phyloP scores from a whole-genome alignment of 768 basidiomycete species.

The Suillus fuscotomentosus region DNA sequence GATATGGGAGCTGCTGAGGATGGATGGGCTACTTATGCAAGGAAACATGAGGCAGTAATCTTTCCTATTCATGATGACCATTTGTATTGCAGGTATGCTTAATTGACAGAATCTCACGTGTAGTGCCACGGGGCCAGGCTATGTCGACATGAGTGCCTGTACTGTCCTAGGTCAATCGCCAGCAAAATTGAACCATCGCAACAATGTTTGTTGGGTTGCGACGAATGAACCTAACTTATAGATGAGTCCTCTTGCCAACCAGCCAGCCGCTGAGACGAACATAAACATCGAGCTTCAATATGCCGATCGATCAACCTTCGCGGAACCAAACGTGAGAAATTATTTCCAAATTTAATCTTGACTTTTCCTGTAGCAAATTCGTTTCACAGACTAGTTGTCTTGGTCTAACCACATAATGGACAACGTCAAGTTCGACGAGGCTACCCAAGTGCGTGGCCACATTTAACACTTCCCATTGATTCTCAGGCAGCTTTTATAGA shows the following conservation, averaged over 20 bases:
- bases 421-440: constrained; percentile 63
- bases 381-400: not conserved
- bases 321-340: constrained; percentile 10
- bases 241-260: not conserved
- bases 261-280: not conserved
- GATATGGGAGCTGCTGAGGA: constrained; percentile 22
- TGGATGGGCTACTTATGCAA: constrained; percentile 11
- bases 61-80: constrained; percentile 19
- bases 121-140: constrained; percentile 14
- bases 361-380: constrained; percentile 16
- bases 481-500: constrained; percentile 42
- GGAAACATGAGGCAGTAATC: constrained; percentile 27
- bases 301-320: constrained; percentile 10
- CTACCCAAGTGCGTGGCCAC: constrained; percentile 56
- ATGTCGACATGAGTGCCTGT: not conserved
- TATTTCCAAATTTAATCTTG: constrained; percentile 8
- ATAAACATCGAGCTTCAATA: not conserved
- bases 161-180: not conserved
- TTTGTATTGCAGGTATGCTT: constrained; percentile 11
- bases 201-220: not conserved
- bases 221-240: not conserved
- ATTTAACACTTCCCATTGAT: constrained; percentile 1
- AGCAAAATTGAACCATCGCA: not conserved
- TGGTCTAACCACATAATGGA: constrained; percentile 36
- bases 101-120: constrained; percentile 37